Evolutionary conservation across 2,329 filamentous ascomycete genomes (phyloP).

Genomic region (Trichoderma koningiopsis): DNA sequence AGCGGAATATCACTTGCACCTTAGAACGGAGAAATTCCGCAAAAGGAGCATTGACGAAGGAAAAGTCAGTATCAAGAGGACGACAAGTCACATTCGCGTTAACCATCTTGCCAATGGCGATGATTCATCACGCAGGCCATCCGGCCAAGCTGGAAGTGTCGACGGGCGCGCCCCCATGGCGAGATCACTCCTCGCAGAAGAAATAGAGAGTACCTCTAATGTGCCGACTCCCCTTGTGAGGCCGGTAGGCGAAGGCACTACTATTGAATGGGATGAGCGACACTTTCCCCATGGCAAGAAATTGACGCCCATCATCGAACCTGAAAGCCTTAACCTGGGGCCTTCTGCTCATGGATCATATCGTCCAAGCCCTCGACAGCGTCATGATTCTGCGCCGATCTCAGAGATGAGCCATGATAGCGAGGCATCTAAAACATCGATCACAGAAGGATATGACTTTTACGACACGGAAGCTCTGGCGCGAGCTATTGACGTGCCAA

Average conservation of each 20-base stretch:
- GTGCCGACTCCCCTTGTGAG: constrained; percentile 61
- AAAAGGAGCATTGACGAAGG: constrained; percentile 38
- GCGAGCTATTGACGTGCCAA: constrained; percentile 56
- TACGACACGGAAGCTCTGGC: constrained; percentile 61
- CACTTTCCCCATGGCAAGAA: constrained; percentile 41
- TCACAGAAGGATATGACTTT: constrained; percentile 66
- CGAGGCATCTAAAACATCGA: constrained; percentile 50
- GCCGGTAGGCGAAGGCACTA: constrained; percentile 47
- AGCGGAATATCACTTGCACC: constrained; percentile 59
- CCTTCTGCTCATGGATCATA: constrained; percentile 47
- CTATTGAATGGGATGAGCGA: constrained; percentile 30
- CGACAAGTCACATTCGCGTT: constrained; percentile 33
- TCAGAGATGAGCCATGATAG: constrained; percentile 56
- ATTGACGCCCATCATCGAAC: constrained; percentile 53
- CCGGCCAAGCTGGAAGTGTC: constrained; percentile 36
- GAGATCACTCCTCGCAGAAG: constrained; percentile 55
- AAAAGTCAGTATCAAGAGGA: constrained; percentile 34
- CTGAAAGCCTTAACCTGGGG: constrained; percentile 54
- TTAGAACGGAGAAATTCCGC: constrained; percentile 47
- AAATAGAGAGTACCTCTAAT: constrained; percentile 65
- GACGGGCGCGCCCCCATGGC: constrained; percentile 38
- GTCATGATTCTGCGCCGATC: constrained; percentile 53
- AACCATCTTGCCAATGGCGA: constrained; percentile 39
- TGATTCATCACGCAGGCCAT: constrained; percentile 42
- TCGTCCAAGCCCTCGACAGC: constrained; percentile 43